Percentiles rank a stretch among this genome's conserved stretches.
Conservation (phyloP, 805 yeast genomes). For the Sugiyamaella americana region DNA sequence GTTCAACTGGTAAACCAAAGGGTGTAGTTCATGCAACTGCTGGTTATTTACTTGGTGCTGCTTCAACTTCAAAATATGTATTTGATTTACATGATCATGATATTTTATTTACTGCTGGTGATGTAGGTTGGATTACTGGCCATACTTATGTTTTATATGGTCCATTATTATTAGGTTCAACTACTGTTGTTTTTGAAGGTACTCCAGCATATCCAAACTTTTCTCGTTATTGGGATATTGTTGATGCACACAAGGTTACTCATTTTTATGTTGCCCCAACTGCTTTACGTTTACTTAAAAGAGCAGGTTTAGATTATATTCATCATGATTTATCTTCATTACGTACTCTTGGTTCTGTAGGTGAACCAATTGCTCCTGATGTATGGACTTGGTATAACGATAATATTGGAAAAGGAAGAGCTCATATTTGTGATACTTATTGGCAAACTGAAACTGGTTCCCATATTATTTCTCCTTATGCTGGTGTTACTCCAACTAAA, state of each 20-base stretch:
- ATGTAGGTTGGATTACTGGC: constrained; percentile 98
- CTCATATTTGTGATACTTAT: constrained; percentile 91
- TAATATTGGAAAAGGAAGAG: constrained; percentile 74
- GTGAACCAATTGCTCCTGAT: constrained; percentile 94
- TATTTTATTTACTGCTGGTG: constrained; percentile 92
- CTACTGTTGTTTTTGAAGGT: constrained; percentile 91
- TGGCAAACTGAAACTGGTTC: constrained; percentile 99
- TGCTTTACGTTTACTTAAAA: constrained; percentile 76
- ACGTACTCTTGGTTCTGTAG: constrained; percentile 88
- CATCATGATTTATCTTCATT: constrained; percentile 70
- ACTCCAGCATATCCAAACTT: constrained; percentile 96
- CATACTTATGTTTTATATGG: constrained; percentile 95
- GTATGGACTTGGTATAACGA: constrained; percentile 96
- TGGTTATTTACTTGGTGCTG: constrained; percentile 90
- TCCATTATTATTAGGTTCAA: constrained; percentile 79
- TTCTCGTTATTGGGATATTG: constrained; percentile 93
- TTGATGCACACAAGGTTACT: constrained; percentile 77
- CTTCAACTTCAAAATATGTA: constrained; percentile 83
- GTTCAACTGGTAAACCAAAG: constrained; percentile 97
- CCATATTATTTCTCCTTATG: constrained; percentile 87
- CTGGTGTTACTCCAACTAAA: constrained; percentile 90
- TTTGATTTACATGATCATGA: constrained; percentile 89
- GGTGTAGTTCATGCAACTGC: constrained; percentile 95
- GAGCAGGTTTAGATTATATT: constrained; percentile 78
- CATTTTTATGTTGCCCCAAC: constrained; percentile 97